Evolutionary conservation across 1,284 basidiomycete genomes (phyloP).

Genomic region (Erythrobasidium hasegawianum): DNA sequence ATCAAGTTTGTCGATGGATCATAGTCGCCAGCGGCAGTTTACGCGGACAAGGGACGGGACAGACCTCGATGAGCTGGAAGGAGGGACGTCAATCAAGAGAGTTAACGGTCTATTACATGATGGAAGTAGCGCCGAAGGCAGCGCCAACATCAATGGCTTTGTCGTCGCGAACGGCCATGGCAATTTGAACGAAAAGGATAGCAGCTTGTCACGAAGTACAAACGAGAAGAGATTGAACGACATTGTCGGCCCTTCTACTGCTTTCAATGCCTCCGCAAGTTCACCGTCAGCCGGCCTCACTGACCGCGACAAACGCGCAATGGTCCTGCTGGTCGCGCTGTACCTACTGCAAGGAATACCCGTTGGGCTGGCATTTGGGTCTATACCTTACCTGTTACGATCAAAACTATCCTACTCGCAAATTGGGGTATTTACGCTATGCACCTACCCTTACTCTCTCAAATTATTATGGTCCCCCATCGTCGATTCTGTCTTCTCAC

Average conservation of each 20-base stretch:
- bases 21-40: slow-evolving; percentile 3
- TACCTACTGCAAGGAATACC: slow-evolving; percentile 95
- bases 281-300: slow-evolving; percentile 23
- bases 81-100: not conserved
- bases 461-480: slow-evolving; percentile 98
- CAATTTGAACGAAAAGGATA: slow-evolving; percentile 12
- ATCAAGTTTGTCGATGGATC: not conserved
- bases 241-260: not conserved
- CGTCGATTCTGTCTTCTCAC: slow-evolving; percentile 84
- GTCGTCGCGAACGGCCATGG: not conserved
- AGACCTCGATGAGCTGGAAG: slow-evolving; percentile 6
- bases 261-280: not conserved
- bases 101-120: not conserved
- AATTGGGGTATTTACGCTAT: slow-evolving; percentile 88
- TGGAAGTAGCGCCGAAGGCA: no score
- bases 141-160: not conserved
- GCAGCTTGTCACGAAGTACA: no score
- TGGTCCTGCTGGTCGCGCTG: slow-evolving; percentile 78
- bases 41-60: not conserved
- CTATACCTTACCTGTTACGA: slow-evolving; percentile 91
- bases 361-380: slow-evolving; percentile 71
- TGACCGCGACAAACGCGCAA: slow-evolving; percentile 72
- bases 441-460: slow-evolving; percentile 93
- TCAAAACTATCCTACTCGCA: slow-evolving; percentile 94
- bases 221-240: no score